phyloP scores from a whole-genome alignment of 805 yeast genomes.

The Lipomyces chichibuensis region DNA sequence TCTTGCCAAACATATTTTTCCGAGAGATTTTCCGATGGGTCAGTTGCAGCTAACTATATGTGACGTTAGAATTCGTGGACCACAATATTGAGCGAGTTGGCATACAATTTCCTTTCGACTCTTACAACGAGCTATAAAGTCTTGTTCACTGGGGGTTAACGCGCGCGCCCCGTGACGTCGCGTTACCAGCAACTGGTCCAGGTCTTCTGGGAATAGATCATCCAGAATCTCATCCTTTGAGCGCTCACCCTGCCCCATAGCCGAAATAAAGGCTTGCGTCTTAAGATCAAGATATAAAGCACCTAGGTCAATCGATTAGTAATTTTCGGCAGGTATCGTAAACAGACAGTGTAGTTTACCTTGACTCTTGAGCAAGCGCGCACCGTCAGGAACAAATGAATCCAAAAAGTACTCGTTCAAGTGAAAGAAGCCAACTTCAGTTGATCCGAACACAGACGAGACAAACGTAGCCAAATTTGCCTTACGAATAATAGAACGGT shows the following conservation, averaged over 20 bases:
- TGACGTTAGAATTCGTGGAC: not conserved
- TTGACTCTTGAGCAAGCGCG: constrained; percentile 76
- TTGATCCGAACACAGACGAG: constrained; percentile 81
- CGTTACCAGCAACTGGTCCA: constrained; percentile 52
- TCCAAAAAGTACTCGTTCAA: constrained; percentile 83
- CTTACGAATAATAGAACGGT: constrained; percentile 69
- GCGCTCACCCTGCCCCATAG: constrained; percentile 63
- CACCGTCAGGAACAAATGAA: constrained; percentile 75
- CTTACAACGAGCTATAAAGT: constrained; percentile 73
- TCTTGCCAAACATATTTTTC: constrained; percentile 84
- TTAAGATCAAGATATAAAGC: constrained; percentile 76
- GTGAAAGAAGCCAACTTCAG: constrained; percentile 84
- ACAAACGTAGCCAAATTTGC: constrained; percentile 86
- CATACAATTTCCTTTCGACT: constrained; percentile 59
- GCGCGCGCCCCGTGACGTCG: constrained; percentile 41
- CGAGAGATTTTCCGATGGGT: constrained; percentile 57
- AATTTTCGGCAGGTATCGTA: constrained; percentile 40
- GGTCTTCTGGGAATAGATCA: constrained; percentile 70
- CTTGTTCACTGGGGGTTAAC: constrained; percentile 75
- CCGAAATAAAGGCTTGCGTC: constrained; percentile 93
- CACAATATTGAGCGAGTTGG: not conserved
- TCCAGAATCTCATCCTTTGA: constrained; percentile 68
- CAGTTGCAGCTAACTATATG: constrained; percentile 49
- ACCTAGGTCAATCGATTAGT: constrained; percentile 39
- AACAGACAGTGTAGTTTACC: constrained; percentile 38